Evolutionary conservation across 1,284 basidiomycete genomes (phyloP), one percentile per base, ranked within the genome.

Genomic region (Trichosporon faecale): DNA sequence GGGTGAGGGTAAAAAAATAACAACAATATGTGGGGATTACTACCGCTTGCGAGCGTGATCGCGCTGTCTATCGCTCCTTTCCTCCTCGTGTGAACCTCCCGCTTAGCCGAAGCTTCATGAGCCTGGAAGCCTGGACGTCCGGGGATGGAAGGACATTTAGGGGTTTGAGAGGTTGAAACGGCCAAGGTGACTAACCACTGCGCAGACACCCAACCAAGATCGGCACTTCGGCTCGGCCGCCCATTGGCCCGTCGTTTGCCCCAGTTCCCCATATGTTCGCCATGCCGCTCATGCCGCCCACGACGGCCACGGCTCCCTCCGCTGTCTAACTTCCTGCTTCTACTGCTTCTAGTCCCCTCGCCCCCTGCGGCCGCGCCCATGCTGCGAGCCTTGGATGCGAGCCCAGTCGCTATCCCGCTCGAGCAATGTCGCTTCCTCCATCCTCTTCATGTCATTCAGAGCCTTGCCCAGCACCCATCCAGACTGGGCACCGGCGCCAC

Each of bases 391-490:
- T 71, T 83, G 79, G 66, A 83, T 82, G 66, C 83, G 78, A 9
- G 80, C 81, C 79, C 80, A 83, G 70, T 83, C 83, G 71, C 77
- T 80, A 44, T 82, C 82, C 63, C 78, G 77, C 73, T 82, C 81
- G 31, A 83, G 65, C 71, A 82, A 76, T 49, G 73, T 77, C 29
- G 81, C 82, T 60, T 77, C 75, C 52, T 80, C 80, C 80, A 83
- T 82, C 73, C 80, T 79, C 68, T 78, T 79, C 73, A 81, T 73
- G 67, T 79, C 78, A 57, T 80, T 81, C 68, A 84, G 68, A 70
- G 79, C 79, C 77, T 82, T 83, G 40, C 82, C 83, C 23, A 83
- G 69, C 8, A 80, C 79, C 76, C 77, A 79, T 23, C 76, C 73
- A 18, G 74, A 76, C 69, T 77, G 77, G 0, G 77, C 76, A n/a